Percentiles rank a stretch among this genome's conserved stretches.
These are phyloP conservation scores for Colletotrichum sp. DNA, from an alignment of 2,329 filamentous ascomycete species.

Conservation along the genomic window DNA sequence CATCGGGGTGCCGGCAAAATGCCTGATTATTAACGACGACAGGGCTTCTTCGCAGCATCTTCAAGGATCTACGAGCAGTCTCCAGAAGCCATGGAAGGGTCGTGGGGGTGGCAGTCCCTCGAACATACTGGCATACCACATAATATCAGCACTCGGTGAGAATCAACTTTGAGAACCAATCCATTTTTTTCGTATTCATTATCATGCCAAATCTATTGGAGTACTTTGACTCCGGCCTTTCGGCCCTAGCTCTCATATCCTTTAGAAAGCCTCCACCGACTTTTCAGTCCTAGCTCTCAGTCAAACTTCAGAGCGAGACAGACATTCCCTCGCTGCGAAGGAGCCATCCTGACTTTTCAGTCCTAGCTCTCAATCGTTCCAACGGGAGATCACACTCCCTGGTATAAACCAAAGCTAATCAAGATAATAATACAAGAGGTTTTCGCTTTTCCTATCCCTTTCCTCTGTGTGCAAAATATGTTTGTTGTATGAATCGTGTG, in stretches of 20 bases:
- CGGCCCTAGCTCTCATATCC: not conserved
- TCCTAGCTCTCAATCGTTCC: not conserved
- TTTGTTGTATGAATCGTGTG: not conserved
- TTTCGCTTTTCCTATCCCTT: conserved; percentile 1
- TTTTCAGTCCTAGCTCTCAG: not conserved
- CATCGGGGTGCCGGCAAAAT: accelerated
- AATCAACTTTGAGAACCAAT: not conserved
- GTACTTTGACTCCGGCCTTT: not conserved
- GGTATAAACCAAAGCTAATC: conserved; percentile 10
- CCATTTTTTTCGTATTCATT: conserved; percentile 12
- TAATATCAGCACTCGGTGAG: not conserved
- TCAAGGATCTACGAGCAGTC: not conserved
- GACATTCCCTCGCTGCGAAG: not conserved
- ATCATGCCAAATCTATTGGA: conserved; percentile 10
- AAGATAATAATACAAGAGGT: conserved; percentile 12
- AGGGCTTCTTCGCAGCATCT: not conserved
- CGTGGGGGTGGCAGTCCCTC: not conserved
- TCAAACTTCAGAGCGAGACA: not conserved
- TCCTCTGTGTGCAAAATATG: not conserved
- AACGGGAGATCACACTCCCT: not conserved
- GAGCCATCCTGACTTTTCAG: not conserved
- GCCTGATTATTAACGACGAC: not conserved
- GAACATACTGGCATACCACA: not conserved
- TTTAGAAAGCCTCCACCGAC: not conserved
- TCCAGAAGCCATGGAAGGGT: not conserved